Evolutionary conservation across 352 stramenopile genomes (phyloP).

Genomic region (Peronosclerospora sorghi): DNA sequence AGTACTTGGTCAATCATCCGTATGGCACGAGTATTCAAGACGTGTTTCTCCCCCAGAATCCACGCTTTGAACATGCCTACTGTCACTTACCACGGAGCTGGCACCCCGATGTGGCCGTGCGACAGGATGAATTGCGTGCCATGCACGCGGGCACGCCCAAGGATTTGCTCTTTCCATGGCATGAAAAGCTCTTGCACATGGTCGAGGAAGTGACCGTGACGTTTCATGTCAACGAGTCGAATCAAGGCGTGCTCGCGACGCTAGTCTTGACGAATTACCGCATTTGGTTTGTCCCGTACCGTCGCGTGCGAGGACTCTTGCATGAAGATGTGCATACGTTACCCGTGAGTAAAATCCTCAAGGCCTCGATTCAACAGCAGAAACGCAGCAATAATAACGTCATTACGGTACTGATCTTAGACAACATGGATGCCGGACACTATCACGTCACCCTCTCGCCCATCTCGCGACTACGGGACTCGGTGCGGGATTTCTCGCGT

Average conservation of each 20-base stretch:
- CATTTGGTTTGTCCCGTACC: slow-evolving; percentile 80
- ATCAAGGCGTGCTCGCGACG: slow-evolving; percentile 72
- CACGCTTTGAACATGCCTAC: slow-evolving; percentile 64
- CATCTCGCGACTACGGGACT: slow-evolving; percentile 59
- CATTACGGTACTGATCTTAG: slow-evolving; percentile 60
- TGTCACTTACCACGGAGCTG: slow-evolving; percentile 69
- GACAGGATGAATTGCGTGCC: slow-evolving; percentile 52
- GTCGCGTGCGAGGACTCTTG: slow-evolving; percentile 50
- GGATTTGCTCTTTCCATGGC: slow-evolving; percentile 71
- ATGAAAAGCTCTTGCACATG: slow-evolving; percentile 78
- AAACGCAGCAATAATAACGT: slow-evolving; percentile 76
- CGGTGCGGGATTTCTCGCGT: slow-evolving; percentile 49
- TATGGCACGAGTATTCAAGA: slow-evolving; percentile 69
- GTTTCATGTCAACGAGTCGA: slow-evolving; percentile 82
- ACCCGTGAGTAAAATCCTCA: slow-evolving; percentile 64
- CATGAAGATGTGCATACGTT: slow-evolving; percentile 82
- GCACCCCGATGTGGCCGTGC: slow-evolving; percentile 58
- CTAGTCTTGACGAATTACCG: slow-evolving; percentile 77
- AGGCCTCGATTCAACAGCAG: slow-evolving; percentile 64
- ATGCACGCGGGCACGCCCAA: slow-evolving; percentile 56
- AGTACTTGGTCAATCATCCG: slow-evolving; percentile 50
- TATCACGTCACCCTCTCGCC: slow-evolving; percentile 80
- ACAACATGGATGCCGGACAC: slow-evolving; percentile 81
- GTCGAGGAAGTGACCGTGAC: slow-evolving; percentile 79
- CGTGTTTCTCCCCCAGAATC: slow-evolving; percentile 73